Percentiles rank a stretch among this genome's conserved stretches.
phyloP scores from a whole-genome alignment of 768 basidiomycete species.

The Boletus subcaerulescens region DNA sequence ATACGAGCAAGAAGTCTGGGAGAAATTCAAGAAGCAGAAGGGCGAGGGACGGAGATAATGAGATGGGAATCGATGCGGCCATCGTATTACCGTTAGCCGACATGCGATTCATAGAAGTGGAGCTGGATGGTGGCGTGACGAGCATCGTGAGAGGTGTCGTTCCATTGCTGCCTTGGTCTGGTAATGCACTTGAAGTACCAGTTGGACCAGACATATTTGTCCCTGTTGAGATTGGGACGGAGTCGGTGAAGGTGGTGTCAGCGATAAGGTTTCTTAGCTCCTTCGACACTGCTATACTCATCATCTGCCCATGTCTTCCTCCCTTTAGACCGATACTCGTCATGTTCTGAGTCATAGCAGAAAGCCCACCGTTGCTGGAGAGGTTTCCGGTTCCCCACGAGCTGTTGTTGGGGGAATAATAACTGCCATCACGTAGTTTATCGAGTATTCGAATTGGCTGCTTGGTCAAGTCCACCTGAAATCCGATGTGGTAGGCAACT shows the following conservation, averaged over 20 bases:
- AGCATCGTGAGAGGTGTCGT: conserved; percentile 21
- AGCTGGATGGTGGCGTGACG: conserved; percentile 11
- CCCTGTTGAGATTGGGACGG: conserved; percentile 43
- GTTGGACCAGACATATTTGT: conserved; percentile 35
- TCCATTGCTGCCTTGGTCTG: conserved; percentile 6
- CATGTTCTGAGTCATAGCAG: conserved; percentile 11
- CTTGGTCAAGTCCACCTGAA: conserved; percentile 89
- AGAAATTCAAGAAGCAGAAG: conserved; percentile 55
- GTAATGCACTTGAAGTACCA: conserved; percentile 7
- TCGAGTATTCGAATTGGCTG: conserved; percentile 83
- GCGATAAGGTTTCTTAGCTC: conserved; percentile 49
- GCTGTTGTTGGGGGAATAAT: conserved; percentile 59
- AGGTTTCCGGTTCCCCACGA: conserved; percentile 7
- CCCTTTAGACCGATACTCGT: conserved; percentile 20
- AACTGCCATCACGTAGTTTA: conserved; percentile 75
- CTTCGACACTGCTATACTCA: conserved; percentile 45
- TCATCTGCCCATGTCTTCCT: conserved; percentile 26
- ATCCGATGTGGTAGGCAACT: conserved; percentile 86
- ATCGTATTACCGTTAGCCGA: conserved; percentile 12
- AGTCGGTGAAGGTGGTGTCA: conserved; percentile 46
- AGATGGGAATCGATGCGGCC: conserved; percentile 41
- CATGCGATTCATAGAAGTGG: conserved; percentile 18
- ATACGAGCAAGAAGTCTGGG: conserved; percentile 85
- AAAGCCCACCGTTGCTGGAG: not conserved
- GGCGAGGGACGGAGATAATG: conserved; percentile 35